phyloP scores from a whole-genome alignment of 1,139 yeast genomes.

The Hyphopichia khmerensis region DNA sequence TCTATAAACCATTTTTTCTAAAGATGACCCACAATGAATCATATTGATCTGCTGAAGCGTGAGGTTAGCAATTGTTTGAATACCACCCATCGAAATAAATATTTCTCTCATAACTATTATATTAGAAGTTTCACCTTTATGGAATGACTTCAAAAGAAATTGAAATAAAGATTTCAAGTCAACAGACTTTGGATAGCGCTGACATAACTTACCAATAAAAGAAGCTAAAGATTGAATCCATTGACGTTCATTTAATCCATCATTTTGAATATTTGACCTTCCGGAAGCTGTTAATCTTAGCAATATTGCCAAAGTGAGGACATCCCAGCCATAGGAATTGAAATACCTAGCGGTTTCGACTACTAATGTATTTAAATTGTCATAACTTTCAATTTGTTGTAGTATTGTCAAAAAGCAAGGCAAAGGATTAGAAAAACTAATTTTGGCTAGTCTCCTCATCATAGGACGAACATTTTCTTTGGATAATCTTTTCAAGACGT shows the following conservation, averaged over 20 bases:
- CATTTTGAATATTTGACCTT: slow-evolving; percentile 66
- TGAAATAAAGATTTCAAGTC: slow-evolving; percentile 57
- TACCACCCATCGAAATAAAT: slow-evolving; percentile 77
- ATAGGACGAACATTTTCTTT: slow-evolving; percentile 76
- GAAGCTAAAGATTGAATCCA: slow-evolving; percentile 81
- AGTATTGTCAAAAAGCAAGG: slow-evolving; percentile 67
- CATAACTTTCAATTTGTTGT: slow-evolving; percentile 86
- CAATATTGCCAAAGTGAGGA: slow-evolving; percentile 69
- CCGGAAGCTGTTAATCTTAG: slow-evolving; percentile 67
- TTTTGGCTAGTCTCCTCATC: slow-evolving; percentile 74
- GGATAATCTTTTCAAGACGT: slow-evolving; percentile 80
- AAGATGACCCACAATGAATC: slow-evolving; percentile 62
- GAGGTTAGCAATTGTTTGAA: slow-evolving; percentile 64
- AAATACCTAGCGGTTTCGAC: slow-evolving; percentile 81
- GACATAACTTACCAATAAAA: slow-evolving; percentile 65
- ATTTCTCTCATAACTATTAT: slow-evolving; percentile 69
- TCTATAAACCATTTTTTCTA: slow-evolving; percentile 56
- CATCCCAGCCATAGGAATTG: slow-evolving; percentile 84
- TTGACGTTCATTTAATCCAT: slow-evolving; percentile 78
- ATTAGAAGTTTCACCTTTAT: slow-evolving; percentile 60
- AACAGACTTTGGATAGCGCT: slow-evolving; percentile 47
- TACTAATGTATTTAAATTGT: slow-evolving; percentile 74
- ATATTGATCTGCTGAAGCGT: slow-evolving; percentile 65
- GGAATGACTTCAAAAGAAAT: slow-evolving; percentile 65
- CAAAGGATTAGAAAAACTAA: slow-evolving; percentile 80